Evolutionary conservation across 2,329 filamentous ascomycete genomes (phyloP).

Genomic region (Cryoendolithus antarcticus): DNA sequence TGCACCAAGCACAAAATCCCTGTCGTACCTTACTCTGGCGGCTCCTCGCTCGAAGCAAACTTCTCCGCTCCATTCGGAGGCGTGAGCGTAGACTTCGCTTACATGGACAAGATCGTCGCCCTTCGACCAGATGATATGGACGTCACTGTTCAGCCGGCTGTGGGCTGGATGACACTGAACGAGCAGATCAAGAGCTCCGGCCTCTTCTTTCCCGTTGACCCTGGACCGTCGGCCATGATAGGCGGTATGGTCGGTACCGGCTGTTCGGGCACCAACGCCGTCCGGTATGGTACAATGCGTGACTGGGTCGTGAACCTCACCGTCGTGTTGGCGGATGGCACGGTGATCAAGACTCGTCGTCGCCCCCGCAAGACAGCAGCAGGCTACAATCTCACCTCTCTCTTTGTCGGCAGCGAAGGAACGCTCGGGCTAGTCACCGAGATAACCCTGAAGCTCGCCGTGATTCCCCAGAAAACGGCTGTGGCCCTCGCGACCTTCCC

Average conservation of each 20-base stretch:
- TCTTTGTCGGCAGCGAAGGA: conserved; percentile 74
- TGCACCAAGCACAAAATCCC: conserved; percentile 72
- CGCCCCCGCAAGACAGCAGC: conserved; percentile 69
- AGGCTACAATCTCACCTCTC: conserved; percentile 67
- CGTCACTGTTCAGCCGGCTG: conserved; percentile 77
- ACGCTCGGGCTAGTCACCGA: conserved; percentile 73
- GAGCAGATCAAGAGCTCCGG: conserved; percentile 58
- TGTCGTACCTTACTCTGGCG: conserved; percentile 74
- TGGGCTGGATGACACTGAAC: conserved; percentile 88
- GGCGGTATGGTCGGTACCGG: conserved; percentile 76
- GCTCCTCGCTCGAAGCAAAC: conserved; percentile 77
- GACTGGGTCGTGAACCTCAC: conserved; percentile 79
- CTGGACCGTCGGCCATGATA: conserved; percentile 62
- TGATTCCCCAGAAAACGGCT: conserved; percentile 61
- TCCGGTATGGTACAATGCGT: conserved; percentile 75
- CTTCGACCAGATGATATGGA: conserved; percentile 85
- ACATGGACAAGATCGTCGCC: conserved; percentile 71
- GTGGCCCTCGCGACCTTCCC: conserved; percentile 74
- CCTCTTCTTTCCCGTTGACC: conserved; percentile 85
- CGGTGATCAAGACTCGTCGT: conserved; percentile 63
- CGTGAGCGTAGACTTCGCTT: conserved; percentile 76
- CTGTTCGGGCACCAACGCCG: conserved; percentile 52
- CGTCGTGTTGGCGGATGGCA: conserved; percentile 67
- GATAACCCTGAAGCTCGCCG: conserved; percentile 66
- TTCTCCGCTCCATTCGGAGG: conserved; percentile 80